A percentile compares a stretch with the other conserved stretches of the same genome.
Conservation (phyloP, 495 filamentous ascomycete species). For the Neurospora terricola region DNA sequence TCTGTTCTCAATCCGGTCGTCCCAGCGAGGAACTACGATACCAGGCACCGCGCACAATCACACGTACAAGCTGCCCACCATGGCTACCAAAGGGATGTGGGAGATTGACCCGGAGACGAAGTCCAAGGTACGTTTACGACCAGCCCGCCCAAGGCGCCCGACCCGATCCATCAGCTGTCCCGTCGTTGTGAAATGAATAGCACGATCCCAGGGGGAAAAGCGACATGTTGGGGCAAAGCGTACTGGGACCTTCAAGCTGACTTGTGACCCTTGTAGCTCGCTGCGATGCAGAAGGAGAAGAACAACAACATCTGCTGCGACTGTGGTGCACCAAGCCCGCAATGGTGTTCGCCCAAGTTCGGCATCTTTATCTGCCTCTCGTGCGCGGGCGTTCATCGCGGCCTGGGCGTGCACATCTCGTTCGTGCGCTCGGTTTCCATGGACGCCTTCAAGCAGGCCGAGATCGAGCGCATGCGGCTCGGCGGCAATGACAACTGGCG, state of each 20-base stretch:
- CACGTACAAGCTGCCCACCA: constrained; percentile 11
- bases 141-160: not conserved
- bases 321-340: constrained; percentile 85
- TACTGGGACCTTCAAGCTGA: not conserved
- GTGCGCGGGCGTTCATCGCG: constrained; percentile 90
- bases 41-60: not conserved
- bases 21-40: not conserved
- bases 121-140: constrained; percentile 59
- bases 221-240: not conserved
- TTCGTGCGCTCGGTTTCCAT: constrained; percentile 95
- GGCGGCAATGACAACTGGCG: constrained; percentile 85
- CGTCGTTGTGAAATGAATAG: not conserved
- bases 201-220: not conserved
- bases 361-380: constrained; percentile 92
- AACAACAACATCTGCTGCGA: constrained; percentile 86
- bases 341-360: constrained; percentile 75
- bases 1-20: not conserved
- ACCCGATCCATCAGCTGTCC: not conserved
- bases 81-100: constrained; percentile 65
- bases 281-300: constrained; percentile 76
- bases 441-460: constrained; percentile 88
- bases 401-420: constrained; percentile 93
- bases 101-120: constrained; percentile 95
- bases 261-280: constrained; percentile 45
- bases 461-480: constrained; percentile 76